Evolutionary conservation across 192 early-diverging fungal species (phyloP), one percentile per base, ranked within the genome.

Genomic region (Neocallimastix lanati): DNA sequence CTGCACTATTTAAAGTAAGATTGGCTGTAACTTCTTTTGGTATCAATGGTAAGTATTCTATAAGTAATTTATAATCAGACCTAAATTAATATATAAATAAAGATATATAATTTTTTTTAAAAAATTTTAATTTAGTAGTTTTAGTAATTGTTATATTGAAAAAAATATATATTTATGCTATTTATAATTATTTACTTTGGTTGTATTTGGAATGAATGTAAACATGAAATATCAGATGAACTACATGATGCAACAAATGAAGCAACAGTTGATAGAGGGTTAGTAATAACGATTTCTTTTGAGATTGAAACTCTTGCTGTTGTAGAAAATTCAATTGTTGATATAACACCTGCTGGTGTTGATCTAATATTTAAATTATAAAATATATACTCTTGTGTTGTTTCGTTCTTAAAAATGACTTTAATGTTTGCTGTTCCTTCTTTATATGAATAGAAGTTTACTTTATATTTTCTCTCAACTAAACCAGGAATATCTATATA

Each of bases 361-460:
- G 85, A 82, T 79, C 88, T 89, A 82, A 89, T 87, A 12, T 82
- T 84, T 9, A 90, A 28, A 76, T 87, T 88, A 82, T 85, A 91
- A 38, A 82, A 89, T 29, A 83, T 12, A 80, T 82, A 91, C 81
- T 90, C 90, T 79, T 91, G 88, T 0, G 90, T 90, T 7, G 77
- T 38, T 76, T 91, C 90, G 81, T 91, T 90, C 78, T 86, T 88
- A 81, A 91, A 91, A 3, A 84, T 84, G 25, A 91, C 83, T 78
- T 87, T 87, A 25, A 84, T 82, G 76, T 78, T 87, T 25, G 84
- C 85, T 0, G 87, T 58, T 13, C 89, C 86, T 77, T 91, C 90
- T 76, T 88, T 89, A 83, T 86, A 90, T 27, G 90, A 86, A 78
- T 88, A 89, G 81, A 86, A 91, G 25, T 82, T 82, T 36, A 90